These are phyloP conservation scores for Zancudomyces culisetae DNA, from an alignment of 371 early-diverging fungal genomes.

Conservation along the genomic window DNA sequence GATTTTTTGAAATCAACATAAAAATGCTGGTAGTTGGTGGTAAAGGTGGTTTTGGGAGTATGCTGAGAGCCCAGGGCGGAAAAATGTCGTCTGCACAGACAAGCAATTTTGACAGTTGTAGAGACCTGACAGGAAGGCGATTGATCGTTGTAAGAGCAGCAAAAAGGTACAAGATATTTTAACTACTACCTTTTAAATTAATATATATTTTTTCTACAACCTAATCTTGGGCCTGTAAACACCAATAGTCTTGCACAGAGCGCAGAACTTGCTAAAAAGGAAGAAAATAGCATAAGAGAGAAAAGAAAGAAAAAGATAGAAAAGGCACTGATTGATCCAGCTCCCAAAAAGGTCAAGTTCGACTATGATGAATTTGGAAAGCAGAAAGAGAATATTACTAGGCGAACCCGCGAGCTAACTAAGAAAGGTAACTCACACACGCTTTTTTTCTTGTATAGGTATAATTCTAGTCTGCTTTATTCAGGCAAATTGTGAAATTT, in stretches of 20 bases:
- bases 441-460: too few relatives aligned
- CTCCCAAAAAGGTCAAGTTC: slow-evolving; percentile 46
- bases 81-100: slow-evolving; percentile 77
- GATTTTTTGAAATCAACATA: background rate
- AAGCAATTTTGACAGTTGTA: slow-evolving; percentile 79
- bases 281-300: slow-evolving; percentile 44
- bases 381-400: slow-evolving; percentile 49
- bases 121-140: slow-evolving; percentile 80
- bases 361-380: slow-evolving; percentile 61
- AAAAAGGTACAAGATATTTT: slow-evolving; percentile 37
- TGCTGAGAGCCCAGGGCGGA: slow-evolving; percentile 86
- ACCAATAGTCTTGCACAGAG: slow-evolving; percentile 50
- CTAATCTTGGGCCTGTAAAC: background rate
- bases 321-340: slow-evolving; percentile 44
- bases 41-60: slow-evolving; percentile 92
- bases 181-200: background rate
- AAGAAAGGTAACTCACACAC: slow-evolving; percentile 9
- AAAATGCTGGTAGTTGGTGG: slow-evolving; percentile 34
- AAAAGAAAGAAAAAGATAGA: slow-evolving; percentile 62
- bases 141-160: slow-evolving; percentile 78
- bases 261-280: slow-evolving; percentile 46
- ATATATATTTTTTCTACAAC: slow-evolving; percentile 1
- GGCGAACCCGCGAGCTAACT: slow-evolving; percentile 50
- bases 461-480: too few relatives aligned
- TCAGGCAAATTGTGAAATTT: too few relatives aligned